Base-by-base conservation (phyloP, 148 eudicot genomes). In the Gaultheria prostrata region DNA sequence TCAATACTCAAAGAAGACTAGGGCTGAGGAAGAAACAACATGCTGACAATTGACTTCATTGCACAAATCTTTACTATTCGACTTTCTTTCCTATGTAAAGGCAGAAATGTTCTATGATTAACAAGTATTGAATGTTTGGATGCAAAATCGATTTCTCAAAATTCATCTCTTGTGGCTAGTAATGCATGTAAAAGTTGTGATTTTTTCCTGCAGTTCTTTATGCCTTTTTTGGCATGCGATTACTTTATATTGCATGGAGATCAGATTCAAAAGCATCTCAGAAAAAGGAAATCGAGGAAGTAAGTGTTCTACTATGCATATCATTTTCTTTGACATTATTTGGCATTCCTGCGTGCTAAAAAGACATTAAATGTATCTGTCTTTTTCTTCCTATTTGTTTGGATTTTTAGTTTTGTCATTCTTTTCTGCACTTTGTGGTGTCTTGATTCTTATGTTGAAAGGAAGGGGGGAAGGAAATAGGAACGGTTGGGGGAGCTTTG, bases 181-280 rank as follows among this genome's bases (percentile, higher is more conserved):
- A 54, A 80, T 65, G 33, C 74, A 32, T 48, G 32, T 85, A 65
- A 65, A 46, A 63, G 67, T 32, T 63, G 39, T 43, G 32, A 8
- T 75, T 79, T 81, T 86, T 56, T 81, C 61, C 45, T 95, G 92
- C 92, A 97, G 99, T 92, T 77, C 98, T 97, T 51, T 95, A 97
- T 89, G 82, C 84, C 70, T 97, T 94, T 85, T 97, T 97, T 83
- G 99, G 99, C 73, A 77, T 93, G 82, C 97, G 99, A 57, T 89
- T 97, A 57, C 97, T 97, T 28, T 97, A 97, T 82, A 97, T 97
- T 89, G 99, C 99, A 63, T 97, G 99, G 99, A 94, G 92, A 83
- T 90, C 97, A 73, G 94, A 89, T 83, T 82, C 99, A 45, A 95
- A 95, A 89, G 90, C 92, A 86, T 93, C 99, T 39, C 93, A 95